A percentile compares a stretch with the other conserved stretches of the same genome.
Evolutionary conservation across 2,329 filamentous ascomycete genomes (phyloP).

Genomic region (Neophaeococcomyces aloes): DNA sequence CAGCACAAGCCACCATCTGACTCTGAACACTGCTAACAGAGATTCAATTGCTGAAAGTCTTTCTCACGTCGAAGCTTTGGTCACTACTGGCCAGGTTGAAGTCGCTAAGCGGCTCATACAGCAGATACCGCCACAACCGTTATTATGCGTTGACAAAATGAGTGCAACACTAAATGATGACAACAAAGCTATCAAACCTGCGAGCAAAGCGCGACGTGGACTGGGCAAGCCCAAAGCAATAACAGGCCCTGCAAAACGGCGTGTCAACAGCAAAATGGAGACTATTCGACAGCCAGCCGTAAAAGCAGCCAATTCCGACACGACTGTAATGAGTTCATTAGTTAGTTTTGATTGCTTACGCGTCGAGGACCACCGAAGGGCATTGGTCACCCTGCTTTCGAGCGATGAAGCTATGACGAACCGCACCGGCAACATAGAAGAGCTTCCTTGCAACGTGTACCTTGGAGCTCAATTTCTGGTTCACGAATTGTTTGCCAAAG

Average conservation of each 20-base stretch:
- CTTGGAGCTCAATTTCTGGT: neutral
- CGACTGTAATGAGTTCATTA: slow-evolving; percentile 39
- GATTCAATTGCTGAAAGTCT: neutral
- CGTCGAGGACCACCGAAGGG: slow-evolving; percentile 55
- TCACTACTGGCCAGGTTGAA: slow-evolving; percentile 6
- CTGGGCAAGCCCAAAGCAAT: neutral
- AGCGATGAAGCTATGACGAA: neutral
- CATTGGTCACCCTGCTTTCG: neutral
- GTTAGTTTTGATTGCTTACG: slow-evolving; percentile 54
- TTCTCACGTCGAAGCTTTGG: slow-evolving; percentile 9
- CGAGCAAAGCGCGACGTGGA: slow-evolving; percentile 3
- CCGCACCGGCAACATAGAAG: neutral
- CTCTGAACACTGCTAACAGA: too few species aligned
- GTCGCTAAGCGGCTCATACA: slow-evolving; percentile 8
- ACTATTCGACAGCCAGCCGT: neutral
- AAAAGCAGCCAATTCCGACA: slow-evolving; percentile 3
- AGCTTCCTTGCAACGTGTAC: neutral
- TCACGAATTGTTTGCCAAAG: slow-evolving; percentile 2
- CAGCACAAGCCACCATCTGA: too few species aligned
- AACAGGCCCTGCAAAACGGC: neutral
- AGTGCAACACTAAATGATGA: neutral
- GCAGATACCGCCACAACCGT: neutral
- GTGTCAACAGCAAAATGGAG: neutral
- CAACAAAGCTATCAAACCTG: slow-evolving; percentile 4
- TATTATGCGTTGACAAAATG: neutral